Conservation (phyloP, 2,329 filamentous ascomycete genomes). For the Tolypocladium tropicale region DNA sequence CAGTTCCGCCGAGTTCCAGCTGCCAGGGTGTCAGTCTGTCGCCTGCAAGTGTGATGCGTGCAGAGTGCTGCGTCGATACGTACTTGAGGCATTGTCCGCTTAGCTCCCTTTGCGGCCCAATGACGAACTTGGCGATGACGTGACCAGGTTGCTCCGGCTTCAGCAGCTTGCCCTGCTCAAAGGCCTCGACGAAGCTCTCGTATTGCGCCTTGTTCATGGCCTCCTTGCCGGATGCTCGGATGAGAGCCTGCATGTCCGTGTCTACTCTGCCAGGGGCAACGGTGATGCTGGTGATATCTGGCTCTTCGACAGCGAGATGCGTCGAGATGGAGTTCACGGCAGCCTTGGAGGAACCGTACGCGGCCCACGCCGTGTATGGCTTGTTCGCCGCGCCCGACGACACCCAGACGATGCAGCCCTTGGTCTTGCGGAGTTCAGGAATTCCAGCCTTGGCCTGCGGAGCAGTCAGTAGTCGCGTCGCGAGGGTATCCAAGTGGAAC, state of each 20-base stretch:
- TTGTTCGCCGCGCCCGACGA: slow-evolving; percentile 67
- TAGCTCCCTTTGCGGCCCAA: slow-evolving; percentile 53
- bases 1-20: slow-evolving; percentile 35
- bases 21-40: slow-evolving; percentile 12
- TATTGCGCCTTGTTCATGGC: slow-evolving; percentile 49
- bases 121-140: slow-evolving; percentile 72
- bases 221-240: slow-evolving; percentile 50
- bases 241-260: slow-evolving; percentile 80
- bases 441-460: slow-evolving; percentile 59
- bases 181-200: slow-evolving; percentile 56
- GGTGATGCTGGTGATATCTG: slow-evolving; percentile 60
- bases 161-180: slow-evolving; percentile 61
- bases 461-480: slow-evolving; percentile 1
- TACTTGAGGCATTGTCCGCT: slow-evolving; percentile 69
- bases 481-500: not conserved
- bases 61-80: slow-evolving; percentile 14
- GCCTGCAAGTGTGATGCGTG: not conserved
- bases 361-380: slow-evolving; percentile 63
- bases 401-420: slow-evolving; percentile 66
- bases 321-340: slow-evolving; percentile 69
- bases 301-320: slow-evolving; percentile 68
- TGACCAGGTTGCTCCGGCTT: slow-evolving; percentile 75
- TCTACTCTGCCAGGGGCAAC: slow-evolving; percentile 75
- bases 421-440: slow-evolving; percentile 53
- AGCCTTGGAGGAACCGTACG: slow-evolving; percentile 76